Evolutionary conservation across 1,284 basidiomycete species (phyloP).

Genomic region (Earliella scabrosa): DNA sequence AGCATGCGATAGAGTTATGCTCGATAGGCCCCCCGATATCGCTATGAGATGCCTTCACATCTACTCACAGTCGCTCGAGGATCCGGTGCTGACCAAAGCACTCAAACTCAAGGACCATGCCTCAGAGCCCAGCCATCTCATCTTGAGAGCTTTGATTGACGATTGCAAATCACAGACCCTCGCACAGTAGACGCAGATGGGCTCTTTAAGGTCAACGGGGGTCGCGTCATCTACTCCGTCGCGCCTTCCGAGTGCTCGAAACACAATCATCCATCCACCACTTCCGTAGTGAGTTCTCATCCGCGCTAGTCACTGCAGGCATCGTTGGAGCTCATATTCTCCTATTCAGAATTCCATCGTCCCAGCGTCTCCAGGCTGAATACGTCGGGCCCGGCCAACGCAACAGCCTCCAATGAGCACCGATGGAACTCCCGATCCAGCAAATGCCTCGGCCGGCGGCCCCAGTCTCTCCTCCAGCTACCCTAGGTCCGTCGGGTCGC

Average conservation of each 20-base stretch:
- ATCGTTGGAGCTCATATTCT: too few relatives aligned
- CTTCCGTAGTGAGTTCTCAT: constrained; percentile 55
- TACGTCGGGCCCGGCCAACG: constrained; percentile 52
- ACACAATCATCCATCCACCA: constrained; percentile 66
- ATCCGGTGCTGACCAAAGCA: too few relatives aligned
- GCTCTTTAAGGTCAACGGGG: constrained; percentile 58
- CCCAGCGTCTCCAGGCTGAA: constrained; percentile 29
- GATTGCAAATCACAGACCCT: constrained; percentile 63
- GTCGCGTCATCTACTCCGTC: constrained; percentile 56
- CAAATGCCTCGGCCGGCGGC: constrained; percentile 45
- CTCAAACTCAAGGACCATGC: too few relatives aligned
- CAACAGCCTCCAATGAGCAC: constrained; percentile 58
- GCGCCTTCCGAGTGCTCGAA: constrained; percentile 56
- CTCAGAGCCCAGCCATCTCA: not conserved
- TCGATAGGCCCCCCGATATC: too few relatives aligned
- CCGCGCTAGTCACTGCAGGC: too few relatives aligned
- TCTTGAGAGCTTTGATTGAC: too few relatives aligned
- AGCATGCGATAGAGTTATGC: too few relatives aligned
- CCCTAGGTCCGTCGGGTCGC: constrained; percentile 56
- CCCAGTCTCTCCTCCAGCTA: constrained; percentile 59
- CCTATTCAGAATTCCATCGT: not conserved
- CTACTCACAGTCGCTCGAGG: too few relatives aligned
- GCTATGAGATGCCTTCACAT: too few relatives aligned
- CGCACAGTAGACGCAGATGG: constrained; percentile 62
- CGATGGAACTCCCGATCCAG: constrained; percentile 33